Conservation (phyloP, 2,329 filamentous ascomycete genomes). For the Apiospora aurea region DNA sequence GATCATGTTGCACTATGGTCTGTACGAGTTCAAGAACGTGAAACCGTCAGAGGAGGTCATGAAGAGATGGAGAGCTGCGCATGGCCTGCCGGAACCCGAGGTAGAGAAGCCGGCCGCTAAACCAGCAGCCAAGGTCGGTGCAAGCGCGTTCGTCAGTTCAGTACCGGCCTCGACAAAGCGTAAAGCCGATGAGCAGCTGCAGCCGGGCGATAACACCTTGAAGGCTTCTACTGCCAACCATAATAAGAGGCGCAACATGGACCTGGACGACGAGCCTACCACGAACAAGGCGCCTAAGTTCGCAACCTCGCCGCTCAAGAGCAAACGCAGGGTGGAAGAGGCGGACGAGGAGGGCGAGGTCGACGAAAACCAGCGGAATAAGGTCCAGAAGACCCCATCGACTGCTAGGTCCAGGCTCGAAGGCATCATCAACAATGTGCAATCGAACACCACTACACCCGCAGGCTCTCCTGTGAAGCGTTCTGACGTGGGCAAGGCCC, state of each 20-base stretch:
- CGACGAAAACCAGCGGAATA: constrained; percentile 56
- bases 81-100: constrained; percentile 59
- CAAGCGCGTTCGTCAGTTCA: constrained; percentile 40
- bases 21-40: constrained; percentile 69
- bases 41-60: constrained; percentile 65
- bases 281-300: constrained; percentile 44
- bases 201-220: constrained; percentile 46
- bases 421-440: constrained; percentile 61
- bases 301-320: constrained; percentile 50
- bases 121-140: constrained; percentile 41
- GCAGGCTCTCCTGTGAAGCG: constrained; percentile 38
- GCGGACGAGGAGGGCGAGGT: constrained; percentile 45
- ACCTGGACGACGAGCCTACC: constrained; percentile 43
- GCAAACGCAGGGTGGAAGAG: constrained; percentile 60
- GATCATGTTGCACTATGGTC: constrained; percentile 66
- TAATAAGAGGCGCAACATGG: constrained; percentile 57
- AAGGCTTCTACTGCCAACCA: constrained; percentile 46
- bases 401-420: constrained; percentile 64
- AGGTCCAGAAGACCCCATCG: constrained; percentile 60
- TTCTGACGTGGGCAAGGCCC: constrained; percentile 24
- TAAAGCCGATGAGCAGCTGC: constrained; percentile 61
- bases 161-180: constrained; percentile 54
- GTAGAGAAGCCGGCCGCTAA: constrained; percentile 46
- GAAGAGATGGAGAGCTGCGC: constrained; percentile 64
- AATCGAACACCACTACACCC: constrained; percentile 41